Evolutionary conservation across 306 rosid genomes (phyloP), one percentile per base, ranked within the genome.

Genomic region (Gastrolobium villosum): DNA sequence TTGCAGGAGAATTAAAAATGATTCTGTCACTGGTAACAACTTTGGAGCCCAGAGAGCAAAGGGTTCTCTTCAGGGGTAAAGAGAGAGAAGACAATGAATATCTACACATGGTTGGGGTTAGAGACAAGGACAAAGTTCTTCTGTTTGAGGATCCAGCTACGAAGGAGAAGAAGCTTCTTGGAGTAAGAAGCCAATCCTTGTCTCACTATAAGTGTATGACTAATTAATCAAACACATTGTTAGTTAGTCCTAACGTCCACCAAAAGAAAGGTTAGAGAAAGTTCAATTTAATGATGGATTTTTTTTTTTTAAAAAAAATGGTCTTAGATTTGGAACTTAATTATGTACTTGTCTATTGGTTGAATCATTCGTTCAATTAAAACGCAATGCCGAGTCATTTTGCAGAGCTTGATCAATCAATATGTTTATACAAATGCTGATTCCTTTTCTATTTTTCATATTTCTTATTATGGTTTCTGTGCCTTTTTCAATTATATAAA

Each of bases 101-200:
- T 63, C 77, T 93, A 14, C 98, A 93, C 83, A 93, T 93, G 98
- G 98, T 87, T 72, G 98, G 98, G 5, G 93, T 93, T 7, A 82
- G 89, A 81, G 88, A 91, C 85, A 93, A 88, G 77, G 94, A 93
- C 91, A 93, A 93, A 61, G 94, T 91, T 76, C 86, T 93, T 39
- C 64, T 93, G 65, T 84, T 93, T 3, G 81, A 93, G 80, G 98
- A 93, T 78, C 98, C 98, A 74, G 97, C 91, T 2, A 82, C 87
- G 36, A 91, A 88, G 70, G 97, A 89, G 70, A 82, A 81, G 83
- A 91, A 88, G 88, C 87, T 84, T 9, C 89, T 84, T 59, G 87
- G 82, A 28, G 37, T 85, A 2, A 76, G 65, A 40, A 70, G n/a
- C 59, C 82, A 79, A 83, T 59, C 75, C 91, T 28, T 68, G 79